Evolutionary conservation across 805 yeast species (phyloP).

Genomic region (Yamadazyma olivae): DNA sequence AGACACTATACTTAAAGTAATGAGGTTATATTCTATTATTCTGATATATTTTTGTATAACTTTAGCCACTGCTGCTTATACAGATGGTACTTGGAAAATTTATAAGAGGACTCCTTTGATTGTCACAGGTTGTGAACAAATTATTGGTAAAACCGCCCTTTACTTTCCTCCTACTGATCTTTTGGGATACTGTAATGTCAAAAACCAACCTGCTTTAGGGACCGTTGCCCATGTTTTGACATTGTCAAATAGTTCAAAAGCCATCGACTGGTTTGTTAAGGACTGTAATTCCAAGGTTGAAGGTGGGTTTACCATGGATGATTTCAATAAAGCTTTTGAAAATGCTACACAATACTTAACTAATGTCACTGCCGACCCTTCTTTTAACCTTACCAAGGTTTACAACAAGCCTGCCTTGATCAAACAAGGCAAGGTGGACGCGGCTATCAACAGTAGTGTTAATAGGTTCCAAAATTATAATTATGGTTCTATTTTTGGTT

Average conservation of each 20-base stretch:
- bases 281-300: slow-evolving; percentile 20
- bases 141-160: slow-evolving; percentile 22
- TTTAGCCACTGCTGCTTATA: slow-evolving; percentile 4
- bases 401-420: slow-evolving; percentile 36
- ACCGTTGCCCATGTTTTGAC: slow-evolving; percentile 34
- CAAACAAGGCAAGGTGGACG: slow-evolving; percentile 20
- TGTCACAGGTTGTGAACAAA: slow-evolving; percentile 22
- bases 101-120: slow-evolving; percentile 23
- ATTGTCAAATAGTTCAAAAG: slow-evolving; percentile 12
- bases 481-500: slow-evolving; percentile 36
- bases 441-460: slow-evolving; percentile 24
- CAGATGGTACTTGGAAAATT: slow-evolving; percentile 9
- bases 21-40: no score
- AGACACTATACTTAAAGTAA: no score
- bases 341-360: slow-evolving; percentile 42
- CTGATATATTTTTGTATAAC: no score
- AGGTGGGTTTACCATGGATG: slow-evolving; percentile 23
- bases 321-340: slow-evolving; percentile 31
- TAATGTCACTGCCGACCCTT: slow-evolving; percentile 22
- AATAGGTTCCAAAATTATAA: slow-evolving; percentile 32
- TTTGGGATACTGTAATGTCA: slow-evolving; percentile 29
- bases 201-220: slow-evolving; percentile 38
- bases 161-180: slow-evolving; percentile 23
- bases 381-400: slow-evolving; percentile 24
- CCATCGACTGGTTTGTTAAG: slow-evolving; percentile 21